Base-by-base conservation (phyloP, 805 yeast species). In the Spathaspora girioi region DNA sequence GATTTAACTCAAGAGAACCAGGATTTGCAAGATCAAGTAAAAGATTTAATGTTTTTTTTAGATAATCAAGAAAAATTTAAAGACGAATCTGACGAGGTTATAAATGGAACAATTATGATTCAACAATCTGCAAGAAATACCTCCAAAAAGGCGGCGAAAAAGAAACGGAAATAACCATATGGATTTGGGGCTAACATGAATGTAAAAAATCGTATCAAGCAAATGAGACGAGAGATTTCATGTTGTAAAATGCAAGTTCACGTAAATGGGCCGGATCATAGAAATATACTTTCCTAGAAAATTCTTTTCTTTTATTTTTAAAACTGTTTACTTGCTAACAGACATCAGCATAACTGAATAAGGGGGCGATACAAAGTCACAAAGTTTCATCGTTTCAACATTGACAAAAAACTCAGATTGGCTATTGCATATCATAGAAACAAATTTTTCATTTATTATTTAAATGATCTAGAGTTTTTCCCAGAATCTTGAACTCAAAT, bases 11-110 rank as follows among this genome's bases (percentile, higher is more conserved):
- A 52, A 2, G 70, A 76, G 46, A 82, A 79, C 11, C 63, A 62
- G 10, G 88, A 82, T 2, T 61, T 86, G 29, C 64, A 76, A 43
- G 89, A 84, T 41, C 89, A 86, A 62, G 83, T 83, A 2, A 80
- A 76, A 27, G 97, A 90, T 64, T 65, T 90, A 49, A 88, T 91
- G 96, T 86, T 89, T 55, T 89, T 75, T 60, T 67, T 90, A 40
- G 93, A 87, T 52, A 77, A 87, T 0, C 87, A 81, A 61, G 86
- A 83, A 50, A 87, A 86, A 67, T 79, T 89, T 59, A 81, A 83
- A 59, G 80, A 82, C 60, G 87, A 89, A 19, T 78, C 83, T 2
- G 86, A 86, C 11, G 93, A 86, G 35, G 85, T 86, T 14, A 81
- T 73, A 57, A 85, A 89, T 55, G 96, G 96, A 0, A 80, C 82